Conservation (phyloP, 257 asterid genomes). For the Ballota nigra region DNA sequence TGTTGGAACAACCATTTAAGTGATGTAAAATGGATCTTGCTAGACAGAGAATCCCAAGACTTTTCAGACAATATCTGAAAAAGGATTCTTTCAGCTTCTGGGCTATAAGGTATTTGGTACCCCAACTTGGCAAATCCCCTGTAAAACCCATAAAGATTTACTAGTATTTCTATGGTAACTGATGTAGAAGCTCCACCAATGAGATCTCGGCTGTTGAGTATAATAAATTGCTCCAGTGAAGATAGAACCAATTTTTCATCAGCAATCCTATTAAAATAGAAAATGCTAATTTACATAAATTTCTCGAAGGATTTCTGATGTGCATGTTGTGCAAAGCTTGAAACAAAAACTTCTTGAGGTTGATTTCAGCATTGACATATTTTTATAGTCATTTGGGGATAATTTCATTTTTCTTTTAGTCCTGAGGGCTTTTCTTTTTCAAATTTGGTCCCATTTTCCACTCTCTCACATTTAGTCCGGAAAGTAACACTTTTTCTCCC, state of each 20-base stretch:
- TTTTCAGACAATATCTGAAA: conserved; percentile 59
- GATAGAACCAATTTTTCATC: conserved; percentile 82
- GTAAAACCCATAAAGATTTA: conserved; percentile 71
- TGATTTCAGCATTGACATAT: background rate
- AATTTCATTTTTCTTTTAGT: too few species aligned
- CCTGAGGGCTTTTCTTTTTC: too few species aligned
- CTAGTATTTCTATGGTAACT: conserved; percentile 47
- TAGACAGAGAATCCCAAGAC: conserved; percentile 74
- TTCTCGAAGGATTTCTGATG: background rate
- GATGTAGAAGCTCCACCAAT: conserved; percentile 38
- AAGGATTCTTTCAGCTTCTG: conserved; percentile 78
- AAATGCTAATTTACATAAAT: background rate
- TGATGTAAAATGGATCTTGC: conserved; percentile 63
- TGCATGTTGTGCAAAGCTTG: background rate
- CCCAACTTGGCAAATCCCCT: conserved; percentile 74
- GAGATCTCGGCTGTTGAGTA: conserved; percentile 59
- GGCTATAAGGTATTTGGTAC: conserved; percentile 86
- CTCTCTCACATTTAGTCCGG: too few species aligned
- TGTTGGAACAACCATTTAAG: conserved; percentile 93
- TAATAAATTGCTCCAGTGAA: conserved; percentile 87
- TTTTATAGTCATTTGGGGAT: background rate
- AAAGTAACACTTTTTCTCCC: too few species aligned
- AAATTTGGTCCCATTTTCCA: too few species aligned
- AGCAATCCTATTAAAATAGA: conserved; percentile 50
- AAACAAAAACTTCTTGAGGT: background rate